Base-by-base conservation (phyloP, 2,329 filamentous ascomycete genomes). In the Colletotrichum caudatum region DNA sequence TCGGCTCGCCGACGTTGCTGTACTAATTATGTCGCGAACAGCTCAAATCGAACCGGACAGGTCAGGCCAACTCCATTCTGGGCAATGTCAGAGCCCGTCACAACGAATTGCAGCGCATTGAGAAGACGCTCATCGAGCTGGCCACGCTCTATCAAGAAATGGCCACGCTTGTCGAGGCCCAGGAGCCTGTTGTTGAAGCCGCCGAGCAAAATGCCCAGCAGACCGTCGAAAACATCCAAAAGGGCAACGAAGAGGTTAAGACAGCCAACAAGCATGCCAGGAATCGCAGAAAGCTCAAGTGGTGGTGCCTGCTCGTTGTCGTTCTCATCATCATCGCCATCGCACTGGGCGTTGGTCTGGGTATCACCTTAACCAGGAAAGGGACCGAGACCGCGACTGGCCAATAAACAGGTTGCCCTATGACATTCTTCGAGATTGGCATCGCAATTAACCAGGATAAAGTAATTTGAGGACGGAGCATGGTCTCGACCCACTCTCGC, bases 31-130 rank as follows among this genome's bases (percentile, higher is more conserved):
- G 35, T 12, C 44, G 16, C 50, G 2, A 59, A 54, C 75, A 94
- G 92, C 90, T 95, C 77, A 91, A 90, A 78, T 89, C 87, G 76
- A 94, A 94, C 85, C 92, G 92, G 74, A 89, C 89, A 56, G 92
- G 91, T 67, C 91, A 93, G 78, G 93, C 92, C 53, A 89, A 87
- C 62, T 90, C 91, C 20, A 90, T 94, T 9, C 89, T 95, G 61
- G 92, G 92, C 74, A 92, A 92, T 74, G 93, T 95, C 50, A 92
- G 92, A 75, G 93, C 92, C 48, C 92, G 93, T 67, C 93, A 95
- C 85, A 93, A 93, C 79, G 93, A 95, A 82, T 91, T 95, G 74
- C 89, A 93, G 82, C 90, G 89, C 81, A 95, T 96, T 76, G 93
- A 95, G 81, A 86, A 89, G 79, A 94, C 92, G 7, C 87, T 95